Base-by-base conservation (phyloP, 2,329 filamentous ascomycete genomes). In the Cordyceps militaris region DNA sequence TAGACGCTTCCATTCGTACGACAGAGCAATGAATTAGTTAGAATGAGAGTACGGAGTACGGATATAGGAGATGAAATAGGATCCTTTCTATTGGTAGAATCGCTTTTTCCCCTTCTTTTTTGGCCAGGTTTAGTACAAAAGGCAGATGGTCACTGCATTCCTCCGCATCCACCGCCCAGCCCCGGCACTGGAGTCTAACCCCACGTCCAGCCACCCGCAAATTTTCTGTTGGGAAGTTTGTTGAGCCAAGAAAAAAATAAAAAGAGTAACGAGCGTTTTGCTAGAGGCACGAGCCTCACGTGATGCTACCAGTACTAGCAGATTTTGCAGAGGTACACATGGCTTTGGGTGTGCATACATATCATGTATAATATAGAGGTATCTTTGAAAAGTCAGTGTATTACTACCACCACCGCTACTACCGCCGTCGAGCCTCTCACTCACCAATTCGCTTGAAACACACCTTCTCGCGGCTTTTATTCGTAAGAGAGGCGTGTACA, bases 211-310 rank as follows among this genome's bases (percentile, higher is more conserved):
- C 36, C 38, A 38, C 42, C 44, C 19, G 30, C 49, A 46, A 51
- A 50, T 49, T 50, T 70, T 71, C 68, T 71, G 69, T 71, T 71
- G 69, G 69, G 69, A 67, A 70, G 67, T 68, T 70, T 71, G 69
- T 71, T 71, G 69, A 64, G 67, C 61, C 60, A 60, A 62, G 64
- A 61, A 59, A 63, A 56, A 10, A 38, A 23, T 30, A 54, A 44
- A 53, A 40, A 26, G 40, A 40, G 13, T 10, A n/a, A 3, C 46
- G 21, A 21, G 16, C 44, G 13, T 11, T 32, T 32, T 34, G 28
- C n/a, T 10, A n/a, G n/a, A n/a, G n/a, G n/a, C n/a, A n/a, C n/a
- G n/a, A n/a, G n/a, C n/a, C n/a, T n/a, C n/a, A n/a, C n/a, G n/a
- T n/a, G n/a, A n/a, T n/a, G n/a, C n/a, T n/a, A n/a, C n/a, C n/a